Conservation (phyloP, 495 filamentous ascomycete species). For the Podospora pseudocomata region DNA sequence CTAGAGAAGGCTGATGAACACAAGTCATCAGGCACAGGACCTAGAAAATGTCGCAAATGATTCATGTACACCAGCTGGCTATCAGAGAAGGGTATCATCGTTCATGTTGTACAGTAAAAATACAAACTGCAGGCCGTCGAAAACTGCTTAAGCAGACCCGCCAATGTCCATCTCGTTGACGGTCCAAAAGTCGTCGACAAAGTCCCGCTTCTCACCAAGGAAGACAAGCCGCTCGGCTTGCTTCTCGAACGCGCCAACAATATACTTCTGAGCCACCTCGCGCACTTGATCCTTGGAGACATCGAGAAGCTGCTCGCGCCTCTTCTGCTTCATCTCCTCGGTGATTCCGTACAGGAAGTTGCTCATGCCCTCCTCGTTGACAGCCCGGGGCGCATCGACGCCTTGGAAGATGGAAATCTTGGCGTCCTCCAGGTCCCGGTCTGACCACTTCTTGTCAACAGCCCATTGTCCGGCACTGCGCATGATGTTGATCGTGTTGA, state of each 20-base stretch:
- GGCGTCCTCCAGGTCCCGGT: conserved; percentile 87
- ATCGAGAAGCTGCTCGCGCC: conserved; percentile 82
- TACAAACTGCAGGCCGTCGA: conserved; percentile 17
- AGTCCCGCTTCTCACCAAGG: conserved; percentile 80
- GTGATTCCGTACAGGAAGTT: conserved; percentile 82
- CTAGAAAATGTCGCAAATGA: conserved; percentile 12
- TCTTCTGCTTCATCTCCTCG: conserved; percentile 82
- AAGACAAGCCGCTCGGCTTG: conserved; percentile 59
- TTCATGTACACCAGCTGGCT: conserved; percentile 17
- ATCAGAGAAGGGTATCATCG: conserved; percentile 46
- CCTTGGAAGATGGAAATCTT: conserved; percentile 92
- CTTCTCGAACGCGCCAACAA: conserved; percentile 64
- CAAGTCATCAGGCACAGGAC: background rate
- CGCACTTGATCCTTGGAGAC: conserved; percentile 78
- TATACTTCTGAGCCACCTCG: conserved; percentile 73
- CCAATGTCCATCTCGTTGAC: conserved; percentile 51
- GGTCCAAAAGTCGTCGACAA: conserved; percentile 57
- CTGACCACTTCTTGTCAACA: conserved; percentile 76
- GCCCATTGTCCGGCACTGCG: conserved; percentile 79
- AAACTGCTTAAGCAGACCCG: conserved; percentile 27
- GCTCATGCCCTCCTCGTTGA: conserved; percentile 82
- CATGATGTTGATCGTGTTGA: conserved; percentile 84
- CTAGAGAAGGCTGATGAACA: conserved; percentile 5
- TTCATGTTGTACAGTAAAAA: conserved; percentile 36
- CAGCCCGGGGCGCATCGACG: conserved; percentile 87